A percentile compares a stretch with the other conserved stretches of the same genome.
Conservation (phyloP, 2,329 filamentous ascomycete species). For the Aspergillus sp. region DNA sequence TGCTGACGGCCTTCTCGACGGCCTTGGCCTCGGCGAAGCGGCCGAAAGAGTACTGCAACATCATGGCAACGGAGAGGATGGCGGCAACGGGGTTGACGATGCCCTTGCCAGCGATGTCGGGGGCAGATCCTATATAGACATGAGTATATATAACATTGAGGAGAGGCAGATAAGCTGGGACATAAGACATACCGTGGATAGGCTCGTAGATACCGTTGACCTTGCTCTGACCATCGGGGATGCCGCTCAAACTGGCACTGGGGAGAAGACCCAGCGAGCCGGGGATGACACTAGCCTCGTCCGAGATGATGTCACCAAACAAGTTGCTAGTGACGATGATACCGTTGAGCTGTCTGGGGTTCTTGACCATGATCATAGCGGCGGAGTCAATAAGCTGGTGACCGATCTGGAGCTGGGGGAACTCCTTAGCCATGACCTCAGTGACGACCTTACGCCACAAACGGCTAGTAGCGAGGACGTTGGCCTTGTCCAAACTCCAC, state of each 20-base stretch:
- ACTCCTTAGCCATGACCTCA: constrained; percentile 82
- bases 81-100: constrained; percentile 91
- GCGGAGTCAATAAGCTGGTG: constrained; percentile 94
- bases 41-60: constrained; percentile 88
- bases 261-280: constrained; percentile 84
- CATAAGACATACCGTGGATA: constrained; percentile 68
- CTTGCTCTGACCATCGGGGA: constrained; percentile 77
- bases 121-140: constrained; percentile 64
- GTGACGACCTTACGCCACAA: constrained; percentile 85
- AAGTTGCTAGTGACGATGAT: constrained; percentile 90
- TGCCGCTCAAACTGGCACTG: constrained; percentile 77
- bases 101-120: constrained; percentile 86
- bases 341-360: constrained; percentile 80
- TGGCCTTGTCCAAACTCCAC: constrained; percentile 91
- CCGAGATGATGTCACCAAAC: constrained; percentile 93
- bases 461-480: constrained; percentile 84
- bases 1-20: constrained; percentile 76
- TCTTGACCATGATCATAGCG: constrained; percentile 98
- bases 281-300: constrained; percentile 92
- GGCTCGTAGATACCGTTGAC: constrained; percentile 97
- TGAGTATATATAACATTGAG: constrained; percentile 3
- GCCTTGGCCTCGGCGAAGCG: constrained; percentile 71
- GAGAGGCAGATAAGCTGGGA: neutral
- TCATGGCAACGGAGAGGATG: constrained; percentile 89
- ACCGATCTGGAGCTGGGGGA: constrained; percentile 75